Evolutionary conservation across 2,329 filamentous ascomycete species (phyloP).

Genomic region (Periconia macrospinosa): DNA sequence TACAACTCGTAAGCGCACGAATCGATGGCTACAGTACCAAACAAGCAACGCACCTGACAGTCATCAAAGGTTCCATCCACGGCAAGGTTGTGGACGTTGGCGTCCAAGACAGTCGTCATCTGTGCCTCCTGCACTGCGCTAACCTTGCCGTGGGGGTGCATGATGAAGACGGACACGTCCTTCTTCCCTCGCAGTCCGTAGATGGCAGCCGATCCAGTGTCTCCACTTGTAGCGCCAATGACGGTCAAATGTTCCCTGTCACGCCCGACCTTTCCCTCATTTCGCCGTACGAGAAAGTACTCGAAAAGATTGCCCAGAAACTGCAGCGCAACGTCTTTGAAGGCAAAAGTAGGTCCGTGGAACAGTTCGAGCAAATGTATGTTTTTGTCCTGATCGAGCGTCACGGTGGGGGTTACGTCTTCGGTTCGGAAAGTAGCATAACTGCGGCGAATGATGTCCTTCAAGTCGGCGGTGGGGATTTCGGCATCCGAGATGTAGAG

Average conservation of each 20-base stretch:
- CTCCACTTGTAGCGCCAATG: slow-evolving; percentile 46
- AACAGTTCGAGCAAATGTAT: slow-evolving; percentile 91
- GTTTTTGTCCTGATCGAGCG: slow-evolving; percentile 71
- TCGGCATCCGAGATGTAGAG: slow-evolving; percentile 84
- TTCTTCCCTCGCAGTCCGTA: slow-evolving; percentile 94
- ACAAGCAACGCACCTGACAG: slow-evolving; percentile 67
- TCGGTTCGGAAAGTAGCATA: slow-evolving; percentile 86
- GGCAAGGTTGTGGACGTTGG: slow-evolving; percentile 89
- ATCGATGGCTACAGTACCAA: background rate
- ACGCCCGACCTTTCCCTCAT: slow-evolving; percentile 68
- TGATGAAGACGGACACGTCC: slow-evolving; percentile 94
- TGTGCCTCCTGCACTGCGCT: slow-evolving; percentile 92
- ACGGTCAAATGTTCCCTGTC: slow-evolving; percentile 55
- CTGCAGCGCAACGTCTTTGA: slow-evolving; percentile 89
- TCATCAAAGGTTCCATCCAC: slow-evolving; percentile 94
- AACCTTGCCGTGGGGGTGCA: slow-evolving; percentile 88
- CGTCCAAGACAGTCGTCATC: slow-evolving; percentile 91
- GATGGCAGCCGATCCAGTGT: slow-evolving; percentile 91
- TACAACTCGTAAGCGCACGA: slow-evolving; percentile 20
- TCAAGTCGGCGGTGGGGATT: slow-evolving; percentile 79
- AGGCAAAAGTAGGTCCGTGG: slow-evolving; percentile 92
- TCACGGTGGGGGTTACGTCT: slow-evolving; percentile 76
- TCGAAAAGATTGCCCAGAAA: slow-evolving; percentile 96
- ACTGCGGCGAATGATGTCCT: slow-evolving; percentile 77
- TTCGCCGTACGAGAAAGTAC: slow-evolving; percentile 77